Percentiles rank a stretch among this genome's conserved stretches.
These are phyloP conservation scores for Oenanthe sinensis DNA, from an alignment of 129 eudicot species.

Conservation along the genomic window DNA sequence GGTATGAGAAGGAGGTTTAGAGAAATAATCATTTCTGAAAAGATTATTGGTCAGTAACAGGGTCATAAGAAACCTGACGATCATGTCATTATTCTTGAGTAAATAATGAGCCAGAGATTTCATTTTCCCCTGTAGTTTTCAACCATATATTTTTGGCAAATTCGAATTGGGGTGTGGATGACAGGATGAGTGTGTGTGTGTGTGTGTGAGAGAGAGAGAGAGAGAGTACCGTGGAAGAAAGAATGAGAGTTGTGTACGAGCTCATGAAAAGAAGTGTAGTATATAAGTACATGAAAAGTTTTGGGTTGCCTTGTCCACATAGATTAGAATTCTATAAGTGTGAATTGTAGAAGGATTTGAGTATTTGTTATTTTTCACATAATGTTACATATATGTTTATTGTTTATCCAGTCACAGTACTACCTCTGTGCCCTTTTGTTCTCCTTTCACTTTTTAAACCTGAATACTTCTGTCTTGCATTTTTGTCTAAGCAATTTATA, in stretches of 20 bases:
- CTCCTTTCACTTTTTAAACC: neutral
- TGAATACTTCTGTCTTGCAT: neutral
- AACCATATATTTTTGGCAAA: neutral
- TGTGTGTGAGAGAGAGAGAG: neutral
- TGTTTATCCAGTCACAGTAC: neutral
- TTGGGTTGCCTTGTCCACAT: constrained; percentile 6
- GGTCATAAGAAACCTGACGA: constrained; percentile 38
- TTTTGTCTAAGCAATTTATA: neutral
- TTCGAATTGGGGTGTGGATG: neutral
- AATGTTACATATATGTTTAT: neutral
- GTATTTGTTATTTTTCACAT: neutral
- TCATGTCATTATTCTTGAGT: constrained; percentile 26
- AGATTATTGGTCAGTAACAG: constrained; percentile 37
- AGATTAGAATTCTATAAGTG: neutral
- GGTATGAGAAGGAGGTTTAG: constrained; percentile 35
- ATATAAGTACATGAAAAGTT: constrained; percentile 32
- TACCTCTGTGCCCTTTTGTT: neutral
- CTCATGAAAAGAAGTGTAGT: constrained; percentile 23
- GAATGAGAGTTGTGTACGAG: constrained; percentile 27
- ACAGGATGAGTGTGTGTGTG: neutral
- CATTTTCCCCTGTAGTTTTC: constrained; percentile 7
- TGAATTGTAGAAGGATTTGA: neutral
- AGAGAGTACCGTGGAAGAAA: constrained; percentile 4
- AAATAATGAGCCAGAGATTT: constrained; percentile 19
- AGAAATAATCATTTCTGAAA: constrained; percentile 29